Evolutionary conservation across 192 early-diverging fungal species (phyloP).

Genomic region (Dissophora ornata): DNA sequence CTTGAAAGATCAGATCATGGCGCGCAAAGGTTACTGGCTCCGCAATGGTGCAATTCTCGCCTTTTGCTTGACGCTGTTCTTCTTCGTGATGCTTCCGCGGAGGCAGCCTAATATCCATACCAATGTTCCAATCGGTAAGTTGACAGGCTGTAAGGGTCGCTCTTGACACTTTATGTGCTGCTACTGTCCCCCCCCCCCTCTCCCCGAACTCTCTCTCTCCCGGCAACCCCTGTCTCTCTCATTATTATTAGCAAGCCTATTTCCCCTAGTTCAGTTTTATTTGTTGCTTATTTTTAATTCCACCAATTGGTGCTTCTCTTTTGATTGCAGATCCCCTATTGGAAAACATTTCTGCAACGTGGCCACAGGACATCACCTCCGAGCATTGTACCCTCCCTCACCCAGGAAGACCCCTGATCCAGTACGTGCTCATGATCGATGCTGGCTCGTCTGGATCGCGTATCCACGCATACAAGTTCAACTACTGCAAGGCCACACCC

Average conservation of each 20-base stretch:
- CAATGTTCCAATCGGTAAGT: slow-evolving; percentile 21
- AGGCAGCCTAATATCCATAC: slow-evolving; percentile 33
- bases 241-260: too few relatives aligned
- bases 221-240: too few relatives aligned
- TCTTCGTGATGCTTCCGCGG: slow-evolving; percentile 51
- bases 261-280: too few relatives aligned
- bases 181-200: neutral
- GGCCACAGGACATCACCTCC: slow-evolving; percentile 58
- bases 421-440: slow-evolving; percentile 96
- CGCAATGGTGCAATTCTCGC: slow-evolving; percentile 49
- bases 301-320: too few relatives aligned
- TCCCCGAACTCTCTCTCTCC: neutral
- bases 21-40: slow-evolving; percentile 53
- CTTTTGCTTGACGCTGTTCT: slow-evolving; percentile 42
- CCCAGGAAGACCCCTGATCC: slow-evolving; percentile 78
- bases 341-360: slow-evolving; percentile 10
- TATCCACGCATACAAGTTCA: slow-evolving; percentile 97
- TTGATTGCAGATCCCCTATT: slow-evolving; percentile 8
- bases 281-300: too few relatives aligned
- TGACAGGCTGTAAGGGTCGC: too few relatives aligned
- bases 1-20: slow-evolving; percentile 45
- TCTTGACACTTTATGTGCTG: too few relatives aligned
- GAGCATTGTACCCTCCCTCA: slow-evolving; percentile 69
- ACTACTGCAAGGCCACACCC: slow-evolving; percentile 86
- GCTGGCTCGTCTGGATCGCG: slow-evolving; percentile 97